Base-by-base conservation (phyloP, 805 yeast genomes). In the Ogataea pini region DNA sequence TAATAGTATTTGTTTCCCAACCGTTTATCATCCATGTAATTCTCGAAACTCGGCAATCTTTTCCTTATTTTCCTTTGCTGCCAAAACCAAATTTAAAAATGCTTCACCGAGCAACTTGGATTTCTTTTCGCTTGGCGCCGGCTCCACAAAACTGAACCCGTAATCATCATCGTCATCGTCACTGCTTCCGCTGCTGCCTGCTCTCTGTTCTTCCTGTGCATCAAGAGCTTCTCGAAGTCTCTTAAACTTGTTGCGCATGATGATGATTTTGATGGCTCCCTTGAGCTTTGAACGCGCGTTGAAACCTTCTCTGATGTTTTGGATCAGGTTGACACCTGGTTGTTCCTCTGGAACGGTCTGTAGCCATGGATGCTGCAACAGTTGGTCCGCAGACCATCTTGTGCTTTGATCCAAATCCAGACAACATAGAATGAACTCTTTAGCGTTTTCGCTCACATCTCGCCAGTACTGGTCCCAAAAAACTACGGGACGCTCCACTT, bases 221-320 rank as follows among this genome's bases (percentile, higher is more conserved):
- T 73, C 85, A 50, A 79, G 57, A 8, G 39, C 17, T 38, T 73
- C 72, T 68, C 82, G 80, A 61, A 90, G 76, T 54, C 82, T 80
- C 57, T 78, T 72, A 63, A 90, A 81, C 64, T 86, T 78, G 67
- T 88, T 88, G 58, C 85, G 78, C 67, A 90, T 76, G 60, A 80
- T 79, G 42, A 91, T 89, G 61, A 87, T 73, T 62, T 87, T 94
- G 58, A 87, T 84, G 31, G 90, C 96, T 54, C 83, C 85, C 59
- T 80, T 80, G 72, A 91, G 82, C 68, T 85, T 89, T 59, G 76
- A 73, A 62, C 85, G 85, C 28, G 94, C 91, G 60, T 82, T 78
- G 74, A 87, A 85, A 38, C 85, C 85, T 59, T 80, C 78, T 70
- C 80, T 79, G 69, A 90, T 81, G 61, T 72, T 75, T 25, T 96